Evolutionary conservation across 1,284 basidiomycete species (phyloP).

Genomic region (Clitocybe nebularis): DNA sequence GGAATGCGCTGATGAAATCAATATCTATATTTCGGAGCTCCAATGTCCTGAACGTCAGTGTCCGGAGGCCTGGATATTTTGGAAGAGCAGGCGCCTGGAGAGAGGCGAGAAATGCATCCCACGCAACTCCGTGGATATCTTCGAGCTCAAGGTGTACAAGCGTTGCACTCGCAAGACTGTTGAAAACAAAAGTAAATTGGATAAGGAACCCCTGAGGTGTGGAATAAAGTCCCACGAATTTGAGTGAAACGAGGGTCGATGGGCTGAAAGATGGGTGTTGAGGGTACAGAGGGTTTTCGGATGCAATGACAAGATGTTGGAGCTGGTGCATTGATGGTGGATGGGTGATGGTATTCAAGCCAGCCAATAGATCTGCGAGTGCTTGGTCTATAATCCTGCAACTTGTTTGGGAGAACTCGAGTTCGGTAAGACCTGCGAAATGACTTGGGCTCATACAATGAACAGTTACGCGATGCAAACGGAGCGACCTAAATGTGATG

Average conservation of each 20-base stretch:
- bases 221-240: conserved; percentile 3
- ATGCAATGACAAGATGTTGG: conserved; percentile 1
- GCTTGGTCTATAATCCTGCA: conserved; percentile 11
- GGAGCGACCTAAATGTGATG: conserved; percentile 2
- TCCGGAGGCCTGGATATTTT: conserved; percentile 5
- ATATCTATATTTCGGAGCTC: conserved; percentile 1
- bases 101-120: conserved; percentile 9
- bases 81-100: conserved; percentile 2
- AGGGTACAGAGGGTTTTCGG: conserved; percentile 4
- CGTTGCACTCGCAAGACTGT: conserved; percentile 1
- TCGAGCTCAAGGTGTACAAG: conserved; percentile 6
- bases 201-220: background rate
- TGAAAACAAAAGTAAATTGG: conserved; percentile 6
- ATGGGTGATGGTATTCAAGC: background rate
- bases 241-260: conserved; percentile 8
- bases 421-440: conserved; percentile 4
- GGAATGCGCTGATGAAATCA: conserved; percentile 5
- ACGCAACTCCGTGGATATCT: conserved; percentile 3
- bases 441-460: conserved; percentile 3
- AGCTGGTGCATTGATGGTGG: conserved; percentile 5
- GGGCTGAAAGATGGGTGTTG: conserved; percentile 5
- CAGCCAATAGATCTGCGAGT: background rate
- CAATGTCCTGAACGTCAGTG: conserved; percentile 9
- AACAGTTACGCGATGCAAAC: conserved; percentile 7
- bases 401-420: conserved; percentile 3